These are phyloP conservation scores for Phytopythium mirpurense DNA, from an alignment of 352 stramenopile genomes.

Conservation along the genomic window DNA sequence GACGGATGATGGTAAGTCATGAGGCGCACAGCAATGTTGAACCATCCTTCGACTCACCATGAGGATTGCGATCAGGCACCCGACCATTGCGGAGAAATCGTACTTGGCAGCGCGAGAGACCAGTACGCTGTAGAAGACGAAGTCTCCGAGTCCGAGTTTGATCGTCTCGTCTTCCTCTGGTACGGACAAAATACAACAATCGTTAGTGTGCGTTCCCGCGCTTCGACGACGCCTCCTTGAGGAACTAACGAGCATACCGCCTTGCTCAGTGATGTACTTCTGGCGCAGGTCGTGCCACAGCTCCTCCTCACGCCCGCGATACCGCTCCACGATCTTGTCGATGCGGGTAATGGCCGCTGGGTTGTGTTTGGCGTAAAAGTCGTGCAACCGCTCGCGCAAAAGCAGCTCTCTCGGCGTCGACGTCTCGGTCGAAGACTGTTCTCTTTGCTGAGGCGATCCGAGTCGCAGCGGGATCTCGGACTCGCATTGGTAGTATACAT, in stretches of 20 bases:
- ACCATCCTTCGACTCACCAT: conserved; percentile 47
- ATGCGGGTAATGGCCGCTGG: conserved; percentile 50
- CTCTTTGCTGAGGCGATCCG: conserved; percentile 12
- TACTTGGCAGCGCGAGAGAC: conserved; percentile 95
- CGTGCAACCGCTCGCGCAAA: conserved; percentile 36
- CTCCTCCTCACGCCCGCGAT: conserved; percentile 62
- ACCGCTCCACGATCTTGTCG: conserved; percentile 70
- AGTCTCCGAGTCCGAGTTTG: conserved; percentile 96
- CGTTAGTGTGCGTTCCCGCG: neutral
- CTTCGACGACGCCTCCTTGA: neutral
- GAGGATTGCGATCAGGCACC: conserved; percentile 92
- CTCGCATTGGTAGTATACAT: conserved; percentile 73
- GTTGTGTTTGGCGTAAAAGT: conserved; percentile 74
- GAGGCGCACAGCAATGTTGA: neutral
- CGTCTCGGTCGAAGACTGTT: neutral
- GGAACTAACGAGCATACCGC: conserved; percentile 19
- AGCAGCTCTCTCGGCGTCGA: conserved; percentile 21
- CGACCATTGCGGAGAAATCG: conserved; percentile 94
- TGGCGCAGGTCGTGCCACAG: conserved; percentile 75
- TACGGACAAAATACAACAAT: too few species aligned
- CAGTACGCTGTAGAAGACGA: conserved; percentile 99
- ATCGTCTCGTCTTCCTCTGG: conserved; percentile 83
- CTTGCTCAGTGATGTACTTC: conserved; percentile 65
- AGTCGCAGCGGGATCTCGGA: conserved; percentile 31
- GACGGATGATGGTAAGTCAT: conserved; percentile 12